Evolutionary conservation across 345 rosid genomes (phyloP), one percentile per base, ranked within the genome.

Genomic region (Eutrema yunnanense): DNA sequence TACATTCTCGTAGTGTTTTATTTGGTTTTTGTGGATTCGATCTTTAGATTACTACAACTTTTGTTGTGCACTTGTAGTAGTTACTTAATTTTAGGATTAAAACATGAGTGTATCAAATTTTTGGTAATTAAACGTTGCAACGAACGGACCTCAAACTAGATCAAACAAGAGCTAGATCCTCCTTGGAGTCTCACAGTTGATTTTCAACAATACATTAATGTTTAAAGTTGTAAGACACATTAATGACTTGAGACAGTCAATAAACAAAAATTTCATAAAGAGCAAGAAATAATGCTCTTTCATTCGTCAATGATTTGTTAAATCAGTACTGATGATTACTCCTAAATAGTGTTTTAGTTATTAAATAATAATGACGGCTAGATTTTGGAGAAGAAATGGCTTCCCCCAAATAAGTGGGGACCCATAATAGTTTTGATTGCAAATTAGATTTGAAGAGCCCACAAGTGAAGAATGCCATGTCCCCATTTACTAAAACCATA

Each of bases 401-500:
- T 48, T 57, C 37, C 51, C 37, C 11, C 16, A 47, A 26, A 29
- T 29, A 38, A 8, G 29, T 8, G 5, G 68, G 82, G 78, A 32
- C 85, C 87, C 82, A 79, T 74, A 8, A 73, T 32, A 73, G 61
- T 33, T 43, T 68, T 79, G 82, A 79, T 84, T 75, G 77, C 78
- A 74, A 46, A 74, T 61, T 60, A 79, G 86, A 82, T 86, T 86
- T 68, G 44, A 19, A 58, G 78, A 79, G 40, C 85, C 83, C 81
- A 68, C 72, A 67, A 50, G 62, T 54, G 54, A 9, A 71, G 54
- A 9, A 71, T 76, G 84, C 46, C 46, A 11, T 69, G 83, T 83
- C 84, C 71, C 81, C 59, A 50, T 83, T 60, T 48, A 38, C 72
- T 48, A 38, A 9, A 57, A 53, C 47, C 53, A 54, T 43, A 34